Evolutionary conservation across 2,329 filamentous ascomycete species (phyloP).

Genomic region (Colletotrichum zoysiae): DNA sequence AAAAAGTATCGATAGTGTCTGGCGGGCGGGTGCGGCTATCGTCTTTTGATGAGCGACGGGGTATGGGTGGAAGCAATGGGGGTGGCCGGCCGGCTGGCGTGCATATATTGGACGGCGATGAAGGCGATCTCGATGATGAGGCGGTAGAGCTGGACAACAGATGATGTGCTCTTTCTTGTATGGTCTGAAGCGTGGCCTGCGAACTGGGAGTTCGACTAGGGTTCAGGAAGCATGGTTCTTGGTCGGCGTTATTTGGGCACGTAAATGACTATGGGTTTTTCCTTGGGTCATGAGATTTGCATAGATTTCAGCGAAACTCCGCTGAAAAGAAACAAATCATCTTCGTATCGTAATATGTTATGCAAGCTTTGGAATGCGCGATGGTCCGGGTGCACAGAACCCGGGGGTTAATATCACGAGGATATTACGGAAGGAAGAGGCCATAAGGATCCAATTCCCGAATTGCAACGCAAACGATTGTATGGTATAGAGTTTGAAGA

Average conservation of each 20-base stretch:
- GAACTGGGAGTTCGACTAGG: constrained; percentile 3
- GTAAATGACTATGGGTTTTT: not conserved
- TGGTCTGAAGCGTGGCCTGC: not conserved
- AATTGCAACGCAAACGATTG: not conserved
- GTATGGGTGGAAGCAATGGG: constrained; percentile 56
- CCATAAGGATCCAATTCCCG: not conserved
- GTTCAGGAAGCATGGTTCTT: not conserved
- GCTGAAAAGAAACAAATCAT: not conserved
- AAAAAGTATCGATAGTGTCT: constrained; percentile 64
- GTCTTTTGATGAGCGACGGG: constrained; percentile 56
- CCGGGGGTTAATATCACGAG: not conserved
- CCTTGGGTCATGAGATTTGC: not conserved
- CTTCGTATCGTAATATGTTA: not conserved
- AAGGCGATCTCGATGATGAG: constrained; percentile 54
- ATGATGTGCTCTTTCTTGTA: constrained; percentile 38
- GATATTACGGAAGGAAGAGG: not conserved
- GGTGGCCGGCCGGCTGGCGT: constrained; percentile 50
- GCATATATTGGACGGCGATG: constrained; percentile 57
- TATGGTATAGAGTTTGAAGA: not conserved
- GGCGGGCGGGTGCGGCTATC: constrained; percentile 70
- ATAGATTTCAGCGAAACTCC: constrained; percentile 4
- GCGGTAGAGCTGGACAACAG: constrained; percentile 60
- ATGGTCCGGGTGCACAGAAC: not conserved
- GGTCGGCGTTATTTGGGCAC: constrained; percentile 29
- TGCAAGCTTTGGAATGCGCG: not conserved